A percentile compares a stretch with the other conserved stretches of the same genome.
These are phyloP conservation scores for Lupinus albus DNA, from an alignment of 306 rosid genomes.

Conservation along the genomic window DNA sequence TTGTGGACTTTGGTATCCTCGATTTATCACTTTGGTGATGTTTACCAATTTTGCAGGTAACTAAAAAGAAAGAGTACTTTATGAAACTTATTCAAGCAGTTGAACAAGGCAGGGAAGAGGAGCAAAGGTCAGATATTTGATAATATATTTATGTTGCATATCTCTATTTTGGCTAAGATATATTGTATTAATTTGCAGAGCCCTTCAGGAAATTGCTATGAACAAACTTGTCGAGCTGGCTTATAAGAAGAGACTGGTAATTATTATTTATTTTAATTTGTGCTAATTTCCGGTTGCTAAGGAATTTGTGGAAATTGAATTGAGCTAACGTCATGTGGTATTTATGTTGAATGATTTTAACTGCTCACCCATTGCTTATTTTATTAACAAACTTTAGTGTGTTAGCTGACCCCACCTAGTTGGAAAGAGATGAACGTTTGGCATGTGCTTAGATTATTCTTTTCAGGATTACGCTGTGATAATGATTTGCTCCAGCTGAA, in stretches of 20 bases:
- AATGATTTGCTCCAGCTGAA: not conserved
- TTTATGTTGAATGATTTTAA: not conserved
- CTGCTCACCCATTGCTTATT: not conserved
- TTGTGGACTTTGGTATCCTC: conserved; percentile 17
- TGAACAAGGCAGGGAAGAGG: conserved; percentile 63
- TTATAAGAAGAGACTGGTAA: conserved; percentile 85
- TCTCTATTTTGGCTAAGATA: conserved; percentile 26
- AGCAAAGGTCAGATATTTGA: conserved; percentile 57
- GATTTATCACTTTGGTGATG: conserved; percentile 9
- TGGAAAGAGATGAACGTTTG: not conserved
- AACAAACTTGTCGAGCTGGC: conserved; percentile 76
- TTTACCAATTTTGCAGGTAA: conserved; percentile 52
- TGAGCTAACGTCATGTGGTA: conserved; percentile 5
- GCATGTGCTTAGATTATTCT: conserved; percentile 23
- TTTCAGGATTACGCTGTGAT: conserved; percentile 26
- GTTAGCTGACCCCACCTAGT: too few species aligned
- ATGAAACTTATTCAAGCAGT: conserved; percentile 54
- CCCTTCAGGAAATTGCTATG: conserved; percentile 79
- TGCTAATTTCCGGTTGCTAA: conserved; percentile 17
- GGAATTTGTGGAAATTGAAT: conserved; percentile 28
- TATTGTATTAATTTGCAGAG: conserved; percentile 51
- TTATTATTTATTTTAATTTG: not conserved
- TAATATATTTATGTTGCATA: conserved; percentile 26
- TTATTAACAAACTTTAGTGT: not conserved
- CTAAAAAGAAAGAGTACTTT: conserved; percentile 55